Base-by-base conservation (phyloP, 106 monocot genomes). In the Triglochin maritima region DNA sequence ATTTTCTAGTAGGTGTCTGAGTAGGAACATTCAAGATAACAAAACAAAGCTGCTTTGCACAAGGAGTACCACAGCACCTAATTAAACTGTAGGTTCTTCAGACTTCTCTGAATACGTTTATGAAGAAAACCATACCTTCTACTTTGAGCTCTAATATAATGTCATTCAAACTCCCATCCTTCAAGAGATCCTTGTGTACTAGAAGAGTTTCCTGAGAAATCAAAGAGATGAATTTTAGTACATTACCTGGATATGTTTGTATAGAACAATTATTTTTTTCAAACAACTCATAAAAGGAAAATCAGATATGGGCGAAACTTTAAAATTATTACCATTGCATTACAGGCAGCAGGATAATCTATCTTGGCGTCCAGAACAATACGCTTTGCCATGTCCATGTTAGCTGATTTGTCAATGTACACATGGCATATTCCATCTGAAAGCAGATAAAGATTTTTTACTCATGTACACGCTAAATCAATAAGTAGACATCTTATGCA, bases 281-380 rank as follows among this genome's bases (percentile, higher is more conserved):
- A 29, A 29, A 29, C 29, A 29, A 29, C 1, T 29, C 29, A 29
- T 29, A 29, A 29, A 29, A 29, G 29, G 29, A 29, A 29, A 29
- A 29, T 29, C 29, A 29, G 29, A 29, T 29, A 29, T 29, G 29
- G 29, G 29, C 29, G 15, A 57, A 4, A 6, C 2, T 0, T 57
- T 15, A 17, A 57, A 7, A 57, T 57, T 16, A 3, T 57, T 57
- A 89, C 87, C 90, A 85, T 87, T 17, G 94, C 90, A 87, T 96
- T 96, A 68, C 96, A 96, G 55, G 88, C 96, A 69, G 96, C 96
- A 71, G 96, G 96, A 81, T 96, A 96, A 83, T 96, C 96, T 64
- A 66, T 71, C 69, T 96, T 96, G 61, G 96, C 85, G 81, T 96
- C 96, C 69, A 90, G 69, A 64, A 89, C 82, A 57, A 94, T 83